Evolutionary conservation across 192 early-diverging fungal species (phyloP), one percentile per base, ranked within the genome.

Genomic region (Bifiguratus adelaidae): DNA sequence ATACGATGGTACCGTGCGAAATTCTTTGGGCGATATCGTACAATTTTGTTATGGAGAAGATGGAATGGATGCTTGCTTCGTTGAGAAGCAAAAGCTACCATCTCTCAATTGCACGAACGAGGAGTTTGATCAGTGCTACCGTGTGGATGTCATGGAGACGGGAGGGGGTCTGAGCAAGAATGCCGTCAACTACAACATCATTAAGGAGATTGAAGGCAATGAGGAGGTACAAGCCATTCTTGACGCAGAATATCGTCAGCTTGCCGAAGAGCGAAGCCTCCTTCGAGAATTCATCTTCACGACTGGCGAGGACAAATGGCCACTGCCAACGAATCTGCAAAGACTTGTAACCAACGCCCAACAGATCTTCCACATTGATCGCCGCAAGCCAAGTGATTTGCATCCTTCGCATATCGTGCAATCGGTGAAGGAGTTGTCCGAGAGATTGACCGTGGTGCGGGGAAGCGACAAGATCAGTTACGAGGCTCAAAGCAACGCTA

Each of bases 41-140:
- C 91, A 99, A 70, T 99, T 97, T 71, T 81, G 76, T 51, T 99
- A 97, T 60, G 95, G 95, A 41, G 95, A 99, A 57, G 95, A 99
- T 60, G 93, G 93, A 36, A 94, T 97, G 89, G 95, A 99, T 63
- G 91, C 81, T 15, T 85, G 79, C 47, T 75, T 73, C 46, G 85
- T 97, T 30, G 92, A 99, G 66, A 65, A 59, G 18, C 95, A 95
- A 57, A 74, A 66, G 15, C 52, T 99, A 16, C 71, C 76, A 16
- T 67, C 80, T 28, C 76, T 96, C 49, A 71, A 68, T 36, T 73
- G 81, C 48, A 69, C 60, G 48, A 67, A 95, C 63, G 55, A 42
- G 0, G 52, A 74, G 24, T 95, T 97, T 53, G 80, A 84, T 45
- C 73, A 74, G 42, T 80, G 74, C 63, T 99, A 82, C 70, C 68